These are phyloP conservation scores for Geotrichum phurueaensis DNA, from an alignment of 1,139 yeast genomes.

Conservation along the genomic window DNA sequence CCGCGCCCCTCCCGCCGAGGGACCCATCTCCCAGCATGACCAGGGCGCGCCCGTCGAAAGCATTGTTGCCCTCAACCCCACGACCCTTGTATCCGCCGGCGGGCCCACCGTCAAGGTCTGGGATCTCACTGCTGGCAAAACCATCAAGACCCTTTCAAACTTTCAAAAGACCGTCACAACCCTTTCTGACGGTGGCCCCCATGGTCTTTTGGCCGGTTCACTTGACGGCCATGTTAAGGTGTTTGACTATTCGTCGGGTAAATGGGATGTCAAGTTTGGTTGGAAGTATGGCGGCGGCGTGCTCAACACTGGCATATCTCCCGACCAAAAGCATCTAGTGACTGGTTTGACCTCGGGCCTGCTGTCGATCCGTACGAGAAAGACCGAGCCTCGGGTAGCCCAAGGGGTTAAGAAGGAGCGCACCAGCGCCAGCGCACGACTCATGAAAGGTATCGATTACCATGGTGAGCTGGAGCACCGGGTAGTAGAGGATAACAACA, in stretches of 20 bases:
- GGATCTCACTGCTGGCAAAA: conserved; percentile 78
- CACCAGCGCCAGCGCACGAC: conserved; percentile 56
- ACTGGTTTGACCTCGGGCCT: conserved; percentile 93
- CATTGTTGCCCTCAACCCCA: conserved; percentile 71
- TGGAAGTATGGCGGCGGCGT: conserved; percentile 97
- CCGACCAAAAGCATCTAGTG: conserved; percentile 81
- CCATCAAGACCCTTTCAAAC: conserved; percentile 59
- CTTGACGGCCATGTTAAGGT: conserved; percentile 96
- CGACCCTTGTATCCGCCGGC: conserved; percentile 74
- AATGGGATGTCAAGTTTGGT: conserved; percentile 90
- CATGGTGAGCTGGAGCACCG: conserved; percentile 83
- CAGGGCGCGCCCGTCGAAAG: conserved; percentile 84
- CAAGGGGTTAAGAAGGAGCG: conserved; percentile 37
- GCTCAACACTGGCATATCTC: conserved; percentile 82
- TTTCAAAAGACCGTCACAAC: conserved; percentile 93
- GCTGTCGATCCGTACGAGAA: conserved; percentile 80
- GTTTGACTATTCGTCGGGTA: conserved; percentile 66
- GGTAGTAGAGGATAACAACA: conserved; percentile 49
- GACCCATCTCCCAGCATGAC: conserved; percentile 45
- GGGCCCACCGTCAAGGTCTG: conserved; percentile 85
- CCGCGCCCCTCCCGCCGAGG: conserved; percentile 43
- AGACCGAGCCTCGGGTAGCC: conserved; percentile 55
- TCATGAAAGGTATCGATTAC: conserved; percentile 89
- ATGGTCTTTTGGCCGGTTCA: conserved; percentile 82
- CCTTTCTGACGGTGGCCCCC: conserved; percentile 54